Evolutionary conservation across 1,284 basidiomycete species (phyloP).

Genomic region (Trichosporon faecale): DNA sequence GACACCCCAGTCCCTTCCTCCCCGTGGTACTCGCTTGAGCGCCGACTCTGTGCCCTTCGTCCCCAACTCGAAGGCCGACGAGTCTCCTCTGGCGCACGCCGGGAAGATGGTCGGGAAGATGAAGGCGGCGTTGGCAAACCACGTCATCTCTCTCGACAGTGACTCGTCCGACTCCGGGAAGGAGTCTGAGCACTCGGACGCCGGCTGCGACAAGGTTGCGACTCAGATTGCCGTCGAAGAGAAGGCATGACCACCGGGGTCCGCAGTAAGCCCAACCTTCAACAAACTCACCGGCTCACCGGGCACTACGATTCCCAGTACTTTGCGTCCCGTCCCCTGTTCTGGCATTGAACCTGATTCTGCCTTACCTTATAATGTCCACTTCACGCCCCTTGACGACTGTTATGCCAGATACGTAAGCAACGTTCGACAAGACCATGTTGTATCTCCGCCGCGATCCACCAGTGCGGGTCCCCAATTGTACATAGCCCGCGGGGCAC

Average conservation of each 20-base stretch:
- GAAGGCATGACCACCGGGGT: neutral
- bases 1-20: constrained; percentile 9
- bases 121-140: constrained; percentile 3
- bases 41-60: constrained; percentile 32
- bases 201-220: neutral
- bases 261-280: neutral
- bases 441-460: neutral
- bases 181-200: neutral
- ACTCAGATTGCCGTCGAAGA: neutral
- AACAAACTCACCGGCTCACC: neutral
- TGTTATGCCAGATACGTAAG: neutral
- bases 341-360: neutral
- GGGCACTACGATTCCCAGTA: neutral
- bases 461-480: neutral
- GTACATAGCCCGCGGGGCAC: constrained; percentile 17
- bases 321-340: neutral
- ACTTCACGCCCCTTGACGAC: constrained; percentile 1
- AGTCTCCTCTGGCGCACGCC: neutral
- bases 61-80: constrained; percentile 15
- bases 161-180: constrained; percentile 3
- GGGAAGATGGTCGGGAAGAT: constrained; percentile 7
- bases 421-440: neutral
- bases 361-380: neutral
- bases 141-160: constrained; percentile 2
- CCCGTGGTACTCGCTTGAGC: constrained; percentile 21